phyloP scores from a whole-genome alignment of 1,284 basidiomycete genomes.

The Cryptococcus deneoformans region DNA sequence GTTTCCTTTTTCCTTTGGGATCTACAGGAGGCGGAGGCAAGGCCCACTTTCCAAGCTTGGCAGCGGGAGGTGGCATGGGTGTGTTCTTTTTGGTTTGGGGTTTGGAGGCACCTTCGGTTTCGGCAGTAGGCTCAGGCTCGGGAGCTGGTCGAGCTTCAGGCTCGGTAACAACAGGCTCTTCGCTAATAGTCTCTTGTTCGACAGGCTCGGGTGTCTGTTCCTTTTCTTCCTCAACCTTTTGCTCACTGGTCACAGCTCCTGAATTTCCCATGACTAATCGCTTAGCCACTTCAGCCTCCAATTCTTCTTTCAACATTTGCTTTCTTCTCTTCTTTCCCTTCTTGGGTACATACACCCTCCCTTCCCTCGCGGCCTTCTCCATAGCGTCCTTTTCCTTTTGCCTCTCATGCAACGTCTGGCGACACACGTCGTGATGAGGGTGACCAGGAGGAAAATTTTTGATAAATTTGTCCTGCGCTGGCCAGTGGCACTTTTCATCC shows the following conservation, averaged over 20 bases:
- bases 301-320: constrained; percentile 12
- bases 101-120: neutral
- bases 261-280: neutral
- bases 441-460: constrained; percentile 44
- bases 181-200: neutral
- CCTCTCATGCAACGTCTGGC: constrained; percentile 43
- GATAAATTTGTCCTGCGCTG: constrained; percentile 45
- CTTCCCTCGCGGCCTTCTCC: constrained; percentile 35
- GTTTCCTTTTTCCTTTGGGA: constrained; percentile 18
- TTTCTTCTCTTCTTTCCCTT: constrained; percentile 46
- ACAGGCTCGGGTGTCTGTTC: neutral
- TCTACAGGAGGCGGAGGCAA: constrained; percentile 16
- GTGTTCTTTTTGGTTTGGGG: constrained; percentile 14
- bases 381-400: constrained; percentile 37
- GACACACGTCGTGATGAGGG: constrained; percentile 39
- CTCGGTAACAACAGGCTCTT: neutral
- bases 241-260: neutral
- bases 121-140: neutral
- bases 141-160: neutral
- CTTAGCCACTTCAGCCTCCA: neutral
- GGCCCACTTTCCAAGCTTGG: neutral
- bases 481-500: constrained; percentile 45
- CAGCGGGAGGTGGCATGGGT: too few species aligned
- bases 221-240: neutral
- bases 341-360: constrained; percentile 40